Evolutionary conservation across 139 green algal species (phyloP).

Genomic region (Chlamydomonas sp.): DNA sequence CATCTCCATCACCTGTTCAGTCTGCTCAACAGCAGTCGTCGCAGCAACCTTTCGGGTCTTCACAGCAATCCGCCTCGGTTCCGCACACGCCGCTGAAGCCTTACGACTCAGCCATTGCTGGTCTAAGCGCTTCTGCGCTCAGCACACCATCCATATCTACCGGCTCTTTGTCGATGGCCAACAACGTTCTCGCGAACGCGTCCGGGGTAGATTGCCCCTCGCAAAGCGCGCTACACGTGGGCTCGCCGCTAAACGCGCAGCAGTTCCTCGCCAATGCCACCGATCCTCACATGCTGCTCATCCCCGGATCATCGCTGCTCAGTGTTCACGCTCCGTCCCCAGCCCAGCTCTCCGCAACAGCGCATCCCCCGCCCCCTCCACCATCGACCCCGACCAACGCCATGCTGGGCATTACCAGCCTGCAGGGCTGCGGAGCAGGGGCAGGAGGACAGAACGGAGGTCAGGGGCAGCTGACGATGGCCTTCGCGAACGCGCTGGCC

Average conservation of each 20-base stretch:
- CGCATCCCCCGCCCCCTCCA: neutral
- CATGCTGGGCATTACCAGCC: neutral
- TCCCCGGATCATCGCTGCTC: slow-evolving; percentile 3
- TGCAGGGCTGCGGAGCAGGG: too few species aligned
- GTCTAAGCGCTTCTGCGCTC: slow-evolving; percentile 5
- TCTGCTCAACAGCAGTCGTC: neutral
- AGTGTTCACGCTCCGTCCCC: slow-evolving; percentile 12
- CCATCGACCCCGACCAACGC: slow-evolving; percentile 8
- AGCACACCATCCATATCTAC: slow-evolving; percentile 26
- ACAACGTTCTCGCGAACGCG: neutral
- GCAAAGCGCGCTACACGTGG: neutral
- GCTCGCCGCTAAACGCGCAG: slow-evolving; percentile 18
- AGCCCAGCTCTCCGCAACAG: neutral
- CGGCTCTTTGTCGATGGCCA: neutral
- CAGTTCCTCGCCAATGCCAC: neutral
- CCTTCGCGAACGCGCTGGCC: slow-evolving; percentile 20
- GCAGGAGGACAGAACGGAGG: too few species aligned
- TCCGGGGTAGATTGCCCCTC: neutral
- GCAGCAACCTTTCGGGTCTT: neutral
- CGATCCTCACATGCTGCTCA: slow-evolving; percentile 1
- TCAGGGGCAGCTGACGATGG: slow-evolving; percentile 31
- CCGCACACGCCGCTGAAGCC: slow-evolving; percentile 23
- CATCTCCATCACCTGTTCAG: neutral
- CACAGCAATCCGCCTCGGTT: neutral
- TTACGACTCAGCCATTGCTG: slow-evolving; percentile 1